These are phyloP conservation scores for Austroboletus rostrupii DNA, from an alignment of 1,284 basidiomycete species.

Conservation along the genomic window DNA sequence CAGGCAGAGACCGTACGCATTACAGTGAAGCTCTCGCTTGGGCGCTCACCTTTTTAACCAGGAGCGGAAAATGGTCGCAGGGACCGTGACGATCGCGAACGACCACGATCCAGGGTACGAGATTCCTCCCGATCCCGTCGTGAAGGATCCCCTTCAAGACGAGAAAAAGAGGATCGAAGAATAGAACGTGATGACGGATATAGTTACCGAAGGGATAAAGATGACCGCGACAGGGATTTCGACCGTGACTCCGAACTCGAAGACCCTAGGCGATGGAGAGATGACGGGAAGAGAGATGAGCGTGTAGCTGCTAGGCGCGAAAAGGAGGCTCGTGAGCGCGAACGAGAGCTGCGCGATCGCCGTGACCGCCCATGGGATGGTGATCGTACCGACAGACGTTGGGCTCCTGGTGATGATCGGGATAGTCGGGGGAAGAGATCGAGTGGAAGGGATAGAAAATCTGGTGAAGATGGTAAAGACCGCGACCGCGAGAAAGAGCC, in stretches of 20 bases:
- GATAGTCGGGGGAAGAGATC: constrained; percentile 57
- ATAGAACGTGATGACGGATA: constrained; percentile 32
- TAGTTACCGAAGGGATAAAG: constrained; percentile 28
- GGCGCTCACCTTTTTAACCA: constrained; percentile 21
- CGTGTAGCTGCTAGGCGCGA: constrained; percentile 59
- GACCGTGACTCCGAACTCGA: constrained; percentile 50
- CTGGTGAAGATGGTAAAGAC: constrained; percentile 52
- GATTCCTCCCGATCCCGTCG: constrained; percentile 57
- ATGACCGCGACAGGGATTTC: constrained; percentile 33
- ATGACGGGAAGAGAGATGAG: constrained; percentile 76
- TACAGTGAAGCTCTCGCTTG: constrained; percentile 2
- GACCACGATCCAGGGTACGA: constrained; percentile 55
- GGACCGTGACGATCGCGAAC: constrained; percentile 57
- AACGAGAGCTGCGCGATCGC: constrained; percentile 38
- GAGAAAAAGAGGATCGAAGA: constrained; percentile 40
- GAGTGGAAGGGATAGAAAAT: constrained; percentile 56
- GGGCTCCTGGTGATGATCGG: constrained; percentile 53
- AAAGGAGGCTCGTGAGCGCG: constrained; percentile 34
- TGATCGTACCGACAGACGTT: constrained; percentile 41
- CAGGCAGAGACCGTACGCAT: constrained; percentile 56
- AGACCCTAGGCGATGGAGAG: constrained; percentile 68
- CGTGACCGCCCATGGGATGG: neutral
- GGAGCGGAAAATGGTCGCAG: constrained; percentile 47
- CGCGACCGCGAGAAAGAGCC: constrained; percentile 77
- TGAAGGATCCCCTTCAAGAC: constrained; percentile 50